phyloP scores from a whole-genome alignment of 73 alveolate species.

The Blepharisma stoltei region DNA sequence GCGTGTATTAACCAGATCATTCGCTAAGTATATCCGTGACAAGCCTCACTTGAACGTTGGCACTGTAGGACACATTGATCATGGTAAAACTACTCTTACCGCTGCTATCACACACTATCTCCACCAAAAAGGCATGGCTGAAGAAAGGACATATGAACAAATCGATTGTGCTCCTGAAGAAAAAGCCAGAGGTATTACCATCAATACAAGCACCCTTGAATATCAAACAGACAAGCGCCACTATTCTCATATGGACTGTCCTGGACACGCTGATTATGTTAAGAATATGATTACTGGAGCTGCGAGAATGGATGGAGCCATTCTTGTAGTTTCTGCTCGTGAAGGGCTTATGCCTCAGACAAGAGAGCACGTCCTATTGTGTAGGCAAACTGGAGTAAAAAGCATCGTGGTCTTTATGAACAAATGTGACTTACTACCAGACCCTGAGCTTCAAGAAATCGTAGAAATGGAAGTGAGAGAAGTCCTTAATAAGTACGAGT shows the following conservation, averaged over 20 bases:
- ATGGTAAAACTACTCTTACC: constrained; percentile 94
- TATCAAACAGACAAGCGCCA: constrained; percentile 83
- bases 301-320: constrained; percentile 95
- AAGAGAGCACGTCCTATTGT: constrained; percentile 88
- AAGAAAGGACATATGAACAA: constrained; percentile 60
- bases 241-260: constrained; percentile 96
- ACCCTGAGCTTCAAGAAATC: constrained; percentile 82
- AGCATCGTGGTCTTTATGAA: constrained; percentile 74
- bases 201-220: constrained; percentile 92
- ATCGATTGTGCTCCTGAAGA: constrained; percentile 92
- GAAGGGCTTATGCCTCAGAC: constrained; percentile 98
- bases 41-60: constrained; percentile 95
- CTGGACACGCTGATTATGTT: constrained; percentile 96
- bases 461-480: constrained; percentile 92
- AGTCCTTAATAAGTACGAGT: constrained; percentile 69
- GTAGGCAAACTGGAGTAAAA: constrained; percentile 82
- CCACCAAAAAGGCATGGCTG: constrained; percentile 45
- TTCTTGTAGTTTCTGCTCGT: constrained; percentile 88
- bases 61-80: constrained; percentile 95
- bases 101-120: constrained; percentile 87
- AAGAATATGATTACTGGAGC: constrained; percentile 98
- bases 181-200: constrained; percentile 93
- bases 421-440: constrained; percentile 76
- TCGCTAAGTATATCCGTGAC: constrained; percentile 77
- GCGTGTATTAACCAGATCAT: constrained; percentile 16